A percentile compares a stretch with the other conserved stretches of the same genome.
Conservation (phyloP, 2,329 filamentous ascomycete species). For the Colletotrichum sp. region DNA sequence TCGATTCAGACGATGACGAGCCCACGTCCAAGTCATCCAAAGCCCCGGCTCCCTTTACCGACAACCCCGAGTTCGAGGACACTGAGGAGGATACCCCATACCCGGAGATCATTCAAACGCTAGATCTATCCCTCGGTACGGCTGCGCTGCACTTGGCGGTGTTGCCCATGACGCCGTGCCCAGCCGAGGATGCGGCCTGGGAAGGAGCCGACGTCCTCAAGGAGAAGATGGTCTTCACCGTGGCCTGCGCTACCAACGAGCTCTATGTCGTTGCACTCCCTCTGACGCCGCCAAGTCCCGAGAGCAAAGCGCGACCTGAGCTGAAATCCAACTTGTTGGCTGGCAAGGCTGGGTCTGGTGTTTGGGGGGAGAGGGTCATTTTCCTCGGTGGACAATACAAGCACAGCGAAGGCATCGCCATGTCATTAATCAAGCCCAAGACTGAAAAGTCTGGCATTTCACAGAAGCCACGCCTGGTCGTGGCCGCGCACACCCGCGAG, state of each 20-base stretch:
- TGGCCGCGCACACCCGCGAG: constrained; percentile 65
- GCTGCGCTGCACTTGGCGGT: constrained; percentile 62
- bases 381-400: constrained; percentile 58
- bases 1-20: constrained; percentile 68
- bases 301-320: constrained; percentile 62
- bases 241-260: constrained; percentile 62
- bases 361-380: constrained; percentile 67
- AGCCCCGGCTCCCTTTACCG: constrained; percentile 39
- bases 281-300: constrained; percentile 64
- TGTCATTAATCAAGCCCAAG: constrained; percentile 54
- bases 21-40: constrained; percentile 36
- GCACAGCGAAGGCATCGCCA: constrained; percentile 59
- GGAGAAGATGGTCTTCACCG: constrained; percentile 65
- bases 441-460: constrained; percentile 18
- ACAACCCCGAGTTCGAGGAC: constrained; percentile 65
- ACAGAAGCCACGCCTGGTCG: constrained; percentile 49
- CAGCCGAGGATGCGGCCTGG: constrained; percentile 54
- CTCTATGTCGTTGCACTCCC: constrained; percentile 64
- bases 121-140: constrained; percentile 65
- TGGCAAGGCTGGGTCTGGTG: constrained; percentile 61
- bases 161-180: constrained; percentile 54
- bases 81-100: constrained; percentile 50
- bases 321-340: constrained; percentile 55
- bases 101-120: constrained; percentile 61
- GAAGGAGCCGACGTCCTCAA: constrained; percentile 54